phyloP scores from a whole-genome alignment of 257 asterid species.

The Gentiana macrophylla region DNA sequence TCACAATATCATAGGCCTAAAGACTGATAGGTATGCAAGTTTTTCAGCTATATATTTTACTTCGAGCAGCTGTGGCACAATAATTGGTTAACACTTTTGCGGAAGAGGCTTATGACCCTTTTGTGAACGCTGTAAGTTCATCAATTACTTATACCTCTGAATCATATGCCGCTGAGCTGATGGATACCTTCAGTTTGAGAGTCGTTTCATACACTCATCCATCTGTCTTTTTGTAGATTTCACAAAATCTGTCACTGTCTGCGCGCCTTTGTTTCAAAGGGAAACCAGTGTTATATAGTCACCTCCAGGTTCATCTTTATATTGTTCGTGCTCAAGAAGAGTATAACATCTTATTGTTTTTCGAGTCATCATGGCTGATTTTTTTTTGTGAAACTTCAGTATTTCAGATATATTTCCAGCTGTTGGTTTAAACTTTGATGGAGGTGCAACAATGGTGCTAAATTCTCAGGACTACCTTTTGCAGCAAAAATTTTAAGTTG shows the following conservation, averaged over 20 bases:
- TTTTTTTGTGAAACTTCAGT: constrained; percentile 27
- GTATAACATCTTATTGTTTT: too few species aligned
- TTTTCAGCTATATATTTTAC: too few species aligned
- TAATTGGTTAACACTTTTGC: constrained; percentile 93
- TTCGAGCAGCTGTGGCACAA: constrained; percentile 65
- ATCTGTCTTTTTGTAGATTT: constrained; percentile 38
- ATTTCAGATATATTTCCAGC: constrained; percentile 61
- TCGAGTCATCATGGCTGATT: constrained; percentile 1
- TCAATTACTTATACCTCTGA: constrained; percentile 1
- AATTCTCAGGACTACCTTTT: constrained; percentile 84
- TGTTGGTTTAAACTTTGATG: constrained; percentile 71
- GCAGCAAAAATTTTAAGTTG: constrained; percentile 80
- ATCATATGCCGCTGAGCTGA: background rate
- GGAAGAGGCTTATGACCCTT: constrained; percentile 74
- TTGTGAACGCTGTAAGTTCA: constrained; percentile 63
- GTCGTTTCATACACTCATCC: background rate
- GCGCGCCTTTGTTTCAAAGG: constrained; percentile 54
- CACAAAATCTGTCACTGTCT: constrained; percentile 45
- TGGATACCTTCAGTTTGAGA: background rate
- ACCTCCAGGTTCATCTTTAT: constrained; percentile 52
- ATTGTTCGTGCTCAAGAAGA: background rate
- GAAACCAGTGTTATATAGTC: constrained; percentile 71
- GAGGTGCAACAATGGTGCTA: constrained; percentile 78
- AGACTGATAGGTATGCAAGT: too few species aligned
- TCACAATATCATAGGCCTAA: too few species aligned